Evolutionary conservation across 1,284 basidiomycete genomes (phyloP), one percentile per base, ranked within the genome.

Genomic region (Leccinum ponderosum): DNA sequence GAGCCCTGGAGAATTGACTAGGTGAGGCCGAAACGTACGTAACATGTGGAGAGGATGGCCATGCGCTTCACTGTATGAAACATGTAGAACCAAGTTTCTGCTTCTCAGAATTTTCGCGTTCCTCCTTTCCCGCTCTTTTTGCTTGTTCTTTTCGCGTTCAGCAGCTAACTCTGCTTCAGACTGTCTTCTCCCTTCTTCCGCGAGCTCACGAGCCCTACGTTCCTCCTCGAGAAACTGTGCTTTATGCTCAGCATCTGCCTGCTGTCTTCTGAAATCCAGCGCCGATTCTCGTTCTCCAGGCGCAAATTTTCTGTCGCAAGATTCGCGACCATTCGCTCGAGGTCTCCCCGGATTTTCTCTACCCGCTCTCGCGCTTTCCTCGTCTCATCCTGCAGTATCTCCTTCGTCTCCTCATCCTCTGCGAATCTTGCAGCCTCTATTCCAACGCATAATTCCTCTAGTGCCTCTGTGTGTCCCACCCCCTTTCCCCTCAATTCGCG

Each of bases 371-470:
- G 67, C 44, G 73, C 65, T 57, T 68, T 71, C 58, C 65, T 69
- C 2, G 68, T 68, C 53, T 79, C 77, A 6, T 66, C 64, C 48
- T 78, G 78, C 33, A 79, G 68, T 56, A 75, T 68, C 42, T 59
- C 61, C 48, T 62, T 68, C 4, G 70, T 75, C 54, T 79, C 74
- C 53, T 77, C 74, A 56, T 79, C 74, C 39, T 76, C 73, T 17
- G 66, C 69, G 8, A 68, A 64, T 50, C 69, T 71, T 4, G 76
- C 75, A 15, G 70, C 73, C 62, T 70, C 66, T 66, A 80, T 75
- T 51, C 78, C 79, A 17, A 68, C 57, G 20, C 70, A 69, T 8
- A 81, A 58, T 2, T 66, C 27, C 9, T 63, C 64, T 47, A 80
- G 60, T 31, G 79, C 76, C 22, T 69, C 63, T 9, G 65, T 54